Conservation (phyloP, 345 rosid species). For the Eucalyptus brandiana region DNA sequence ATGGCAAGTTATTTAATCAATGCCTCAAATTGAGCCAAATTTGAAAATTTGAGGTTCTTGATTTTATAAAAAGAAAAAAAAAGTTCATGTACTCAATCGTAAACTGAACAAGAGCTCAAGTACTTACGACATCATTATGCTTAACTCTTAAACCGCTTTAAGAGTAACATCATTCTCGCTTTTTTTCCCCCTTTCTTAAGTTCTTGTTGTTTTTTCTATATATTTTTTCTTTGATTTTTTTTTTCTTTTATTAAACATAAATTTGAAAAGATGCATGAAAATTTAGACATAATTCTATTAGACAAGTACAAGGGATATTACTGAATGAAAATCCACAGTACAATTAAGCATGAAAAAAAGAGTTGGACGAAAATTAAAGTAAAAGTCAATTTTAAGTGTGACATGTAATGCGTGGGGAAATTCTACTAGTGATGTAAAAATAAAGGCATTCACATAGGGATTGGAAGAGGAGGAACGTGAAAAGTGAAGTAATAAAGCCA, state of each 20-base stretch:
- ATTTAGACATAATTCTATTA: not conserved
- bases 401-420: too few species aligned
- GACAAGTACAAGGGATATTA: not conserved
- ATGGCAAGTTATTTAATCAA: not conserved
- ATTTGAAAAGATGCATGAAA: not conserved
- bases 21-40: not conserved
- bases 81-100: not conserved
- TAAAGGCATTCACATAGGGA: not conserved
- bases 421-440: not conserved
- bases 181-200: not conserved
- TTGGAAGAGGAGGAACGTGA: not conserved
- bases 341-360: too few species aligned
- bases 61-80: too few species aligned
- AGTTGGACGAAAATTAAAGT: too few species aligned
- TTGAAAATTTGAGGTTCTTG: not conserved
- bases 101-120: not conserved
- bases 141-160: not conserved
- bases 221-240: too few species aligned
- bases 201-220: too few species aligned
- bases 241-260: too few species aligned
- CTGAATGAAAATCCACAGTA: too few species aligned
- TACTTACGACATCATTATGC: not conserved
- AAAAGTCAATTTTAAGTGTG: not conserved
- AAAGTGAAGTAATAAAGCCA: too few species aligned
- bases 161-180: not conserved